These are phyloP conservation scores for Cercospora berteroae DNA, from an alignment of 2,329 filamentous ascomycete species.

Conservation along the genomic window DNA sequence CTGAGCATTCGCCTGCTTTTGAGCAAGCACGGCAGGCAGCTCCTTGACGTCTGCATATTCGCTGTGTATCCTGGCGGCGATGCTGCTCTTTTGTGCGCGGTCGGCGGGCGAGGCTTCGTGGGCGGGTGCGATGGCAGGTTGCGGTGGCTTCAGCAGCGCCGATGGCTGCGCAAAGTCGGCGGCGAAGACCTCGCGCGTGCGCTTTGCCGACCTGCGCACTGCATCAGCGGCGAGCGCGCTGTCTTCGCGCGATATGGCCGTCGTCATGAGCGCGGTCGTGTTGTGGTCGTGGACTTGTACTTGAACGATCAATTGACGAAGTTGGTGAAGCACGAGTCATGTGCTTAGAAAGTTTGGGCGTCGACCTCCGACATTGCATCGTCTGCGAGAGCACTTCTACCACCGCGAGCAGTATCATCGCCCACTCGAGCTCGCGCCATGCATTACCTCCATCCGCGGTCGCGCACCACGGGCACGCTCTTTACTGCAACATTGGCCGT, in stretches of 20 bases:
- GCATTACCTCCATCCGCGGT: conserved; percentile 79
- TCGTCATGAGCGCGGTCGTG: conserved; percentile 3
- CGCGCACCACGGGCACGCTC: conserved; percentile 86
- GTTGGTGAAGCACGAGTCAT: not conserved
- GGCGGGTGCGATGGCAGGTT: conserved; percentile 43
- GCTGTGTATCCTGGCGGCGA: conserved; percentile 60
- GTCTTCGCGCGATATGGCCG: conserved; percentile 26
- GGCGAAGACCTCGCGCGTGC: conserved; percentile 55
- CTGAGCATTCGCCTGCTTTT: conserved; percentile 68
- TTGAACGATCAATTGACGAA: not conserved
- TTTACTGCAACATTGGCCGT: conserved; percentile 90
- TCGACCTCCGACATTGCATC: not conserved
- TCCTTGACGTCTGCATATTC: conserved; percentile 79
- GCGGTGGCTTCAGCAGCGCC: conserved; percentile 43
- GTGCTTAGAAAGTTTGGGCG: not conserved
- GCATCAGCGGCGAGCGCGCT: conserved; percentile 31
- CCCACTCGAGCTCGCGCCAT: conserved; percentile 13
- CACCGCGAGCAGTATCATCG: not conserved
- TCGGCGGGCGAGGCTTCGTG: conserved; percentile 47
- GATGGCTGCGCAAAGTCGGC: conserved; percentile 50
- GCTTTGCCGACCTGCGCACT: conserved; percentile 51
- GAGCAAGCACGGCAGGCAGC: conserved; percentile 73
- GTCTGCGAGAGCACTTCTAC: not conserved
- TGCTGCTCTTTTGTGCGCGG: conserved; percentile 47
- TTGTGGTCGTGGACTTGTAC: not conserved